These are phyloP conservation scores for Datura wrightii DNA, from an alignment of 257 asterid species.

Conservation along the genomic window DNA sequence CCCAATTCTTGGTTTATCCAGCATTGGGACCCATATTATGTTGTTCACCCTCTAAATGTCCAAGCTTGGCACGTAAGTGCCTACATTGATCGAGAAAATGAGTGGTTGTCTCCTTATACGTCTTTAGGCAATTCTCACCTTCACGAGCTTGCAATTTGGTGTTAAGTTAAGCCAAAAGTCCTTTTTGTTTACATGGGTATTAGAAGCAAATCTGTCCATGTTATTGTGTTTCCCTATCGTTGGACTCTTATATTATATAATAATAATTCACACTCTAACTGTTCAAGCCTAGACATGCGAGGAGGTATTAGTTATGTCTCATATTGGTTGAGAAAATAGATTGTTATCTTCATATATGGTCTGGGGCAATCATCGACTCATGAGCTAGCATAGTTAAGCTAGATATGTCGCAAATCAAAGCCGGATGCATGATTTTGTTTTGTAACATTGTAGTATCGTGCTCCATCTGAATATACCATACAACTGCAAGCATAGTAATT, in stretches of 20 bases:
- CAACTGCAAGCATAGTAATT: slow-evolving; percentile 12
- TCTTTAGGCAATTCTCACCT: background rate
- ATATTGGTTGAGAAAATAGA: background rate
- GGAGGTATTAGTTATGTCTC: background rate
- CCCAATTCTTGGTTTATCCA: background rate
- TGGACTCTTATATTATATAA: background rate
- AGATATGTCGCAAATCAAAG: slow-evolving; percentile 10
- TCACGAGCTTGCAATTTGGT: background rate
- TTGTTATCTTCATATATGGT: slow-evolving; percentile 17
- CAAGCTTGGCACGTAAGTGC: background rate
- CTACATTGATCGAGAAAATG: background rate
- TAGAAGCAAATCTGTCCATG: background rate
- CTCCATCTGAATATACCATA: background rate
- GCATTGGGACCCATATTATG: background rate
- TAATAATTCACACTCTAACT: background rate
- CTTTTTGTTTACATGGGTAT: slow-evolving; percentile 2
- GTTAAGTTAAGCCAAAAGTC: background rate
- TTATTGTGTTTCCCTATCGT: background rate
- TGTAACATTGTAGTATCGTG: background rate
- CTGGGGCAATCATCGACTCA: background rate
- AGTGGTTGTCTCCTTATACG: background rate
- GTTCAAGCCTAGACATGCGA: background rate
- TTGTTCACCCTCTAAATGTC: background rate
- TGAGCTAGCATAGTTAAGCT: background rate
- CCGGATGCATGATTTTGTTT: background rate